Evolutionary conservation across 2,329 filamentous ascomycete species (phyloP).

Genomic region (Colletotrichum incanum): DNA sequence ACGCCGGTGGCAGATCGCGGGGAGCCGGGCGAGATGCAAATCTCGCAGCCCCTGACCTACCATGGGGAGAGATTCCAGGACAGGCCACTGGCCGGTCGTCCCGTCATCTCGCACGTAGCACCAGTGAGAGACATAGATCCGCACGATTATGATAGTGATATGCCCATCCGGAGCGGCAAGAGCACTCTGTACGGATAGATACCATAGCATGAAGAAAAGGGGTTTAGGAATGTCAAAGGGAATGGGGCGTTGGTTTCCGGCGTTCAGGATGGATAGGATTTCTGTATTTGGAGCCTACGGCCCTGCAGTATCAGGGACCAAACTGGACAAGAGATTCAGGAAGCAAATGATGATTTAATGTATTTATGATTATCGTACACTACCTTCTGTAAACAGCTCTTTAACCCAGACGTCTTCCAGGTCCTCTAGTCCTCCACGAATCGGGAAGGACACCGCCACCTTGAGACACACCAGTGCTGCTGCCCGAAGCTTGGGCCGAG

Average conservation of each 20-base stretch:
- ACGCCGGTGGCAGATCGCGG: slow-evolving; percentile 48
- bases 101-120: slow-evolving; percentile 18
- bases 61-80: slow-evolving; percentile 49
- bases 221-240: no score
- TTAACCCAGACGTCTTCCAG: slow-evolving; percentile 73
- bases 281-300: slow-evolving; percentile 11
- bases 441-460: slow-evolving; percentile 70
- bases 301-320: no score
- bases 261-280: background rate
- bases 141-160: slow-evolving; percentile 45
- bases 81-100: slow-evolving; percentile 42
- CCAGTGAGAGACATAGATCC: slow-evolving; percentile 29
- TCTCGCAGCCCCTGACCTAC: slow-evolving; percentile 50
- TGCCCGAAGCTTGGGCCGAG: slow-evolving; percentile 53
- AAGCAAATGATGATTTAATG: slow-evolving; percentile 43
- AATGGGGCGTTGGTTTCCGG: background rate
- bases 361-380: slow-evolving; percentile 19
- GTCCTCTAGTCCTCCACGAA: slow-evolving; percentile 75
- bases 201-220: no score
- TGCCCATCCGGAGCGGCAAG: slow-evolving; percentile 55
- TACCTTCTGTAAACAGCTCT: background rate
- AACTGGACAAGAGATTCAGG: no score
- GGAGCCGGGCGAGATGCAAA: slow-evolving; percentile 47
- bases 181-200: slow-evolving; percentile 53
- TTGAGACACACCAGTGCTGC: slow-evolving; percentile 58